Evolutionary conservation across 148 eudicot species (phyloP), one percentile per base, ranked within the genome.

Genomic region (Simmondsia chinensis): DNA sequence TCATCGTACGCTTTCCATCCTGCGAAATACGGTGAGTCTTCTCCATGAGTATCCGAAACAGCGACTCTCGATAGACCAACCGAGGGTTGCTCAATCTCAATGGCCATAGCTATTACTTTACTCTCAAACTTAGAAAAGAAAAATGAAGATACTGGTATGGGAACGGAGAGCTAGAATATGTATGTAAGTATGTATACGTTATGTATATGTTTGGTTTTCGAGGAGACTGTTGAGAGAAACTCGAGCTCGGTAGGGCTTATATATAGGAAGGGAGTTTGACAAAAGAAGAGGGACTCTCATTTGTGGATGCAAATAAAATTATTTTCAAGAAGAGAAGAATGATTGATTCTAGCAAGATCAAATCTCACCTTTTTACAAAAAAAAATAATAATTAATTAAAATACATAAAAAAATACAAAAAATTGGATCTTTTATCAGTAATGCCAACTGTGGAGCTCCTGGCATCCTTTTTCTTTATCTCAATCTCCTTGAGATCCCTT

Each of bases 1-100:
- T 89, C 88, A 13, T 89, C 88, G 38, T 89, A 89, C 0, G 94
- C 93, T 76, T 85, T 89, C 97, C 97, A 89, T 23, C 97, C 95
- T 16, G 95, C 93, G 32, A 89, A 89, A 33, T 89, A 89, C 2
- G 97, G 97, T 0, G 97, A 84, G 41, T 89, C 80, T 64, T 89
- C 97, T 9, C 97, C 97, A 59, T 89, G 97, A 50, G 97, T 82
- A 35, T 89, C 77, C 21, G 97, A 89, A 36, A 41, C 69, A n/a
- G 88, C 95, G 27, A 89, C 33, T 34, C 60, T 76, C 10, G 97
- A 84, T 46, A 89, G 23, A 6, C 33, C 70, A 36, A 74, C 79
- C 16, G 68, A 50, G 17, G 69, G 67, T 56, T 87, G 66, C 61
- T 74, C 74, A 55, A 74, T 64, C 82, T 76, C 85, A 52, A 76